Evolutionary conservation across 345 rosid species (phyloP).

Genomic region (Turnera subulata): DNA sequence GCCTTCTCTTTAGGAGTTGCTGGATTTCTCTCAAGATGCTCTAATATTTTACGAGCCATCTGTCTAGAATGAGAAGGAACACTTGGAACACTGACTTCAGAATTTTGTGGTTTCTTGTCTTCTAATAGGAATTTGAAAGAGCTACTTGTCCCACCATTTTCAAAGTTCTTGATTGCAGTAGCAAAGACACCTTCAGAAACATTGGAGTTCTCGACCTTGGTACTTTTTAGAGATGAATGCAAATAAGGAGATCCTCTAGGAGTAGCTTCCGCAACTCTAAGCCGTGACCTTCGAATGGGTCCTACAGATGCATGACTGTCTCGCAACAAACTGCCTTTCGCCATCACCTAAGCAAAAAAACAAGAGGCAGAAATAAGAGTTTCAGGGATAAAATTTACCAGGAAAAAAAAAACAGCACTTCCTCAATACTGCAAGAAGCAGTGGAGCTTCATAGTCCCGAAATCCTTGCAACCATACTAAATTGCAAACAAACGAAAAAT

Average conservation of each 20-base stretch:
- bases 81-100: conserved; percentile 41
- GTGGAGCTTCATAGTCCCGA: not conserved
- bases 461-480: too few relatives aligned
- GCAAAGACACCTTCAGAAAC: conserved; percentile 27
- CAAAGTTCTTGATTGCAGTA: conserved; percentile 35
- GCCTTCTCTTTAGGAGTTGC: conserved; percentile 63
- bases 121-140: conserved; percentile 31
- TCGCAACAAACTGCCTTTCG: conserved; percentile 38
- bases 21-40: conserved; percentile 63
- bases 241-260: conserved; percentile 37
- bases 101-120: conserved; percentile 31
- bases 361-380: not conserved
- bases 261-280: conserved; percentile 32
- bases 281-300: conserved; percentile 59
- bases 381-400: not conserved
- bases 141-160: conserved; percentile 39
- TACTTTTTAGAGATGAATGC: conserved; percentile 29
- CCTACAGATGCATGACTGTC: conserved; percentile 57
- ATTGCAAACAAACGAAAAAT: too few relatives aligned
- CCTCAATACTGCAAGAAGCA: not conserved
- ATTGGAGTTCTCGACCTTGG: conserved; percentile 34
- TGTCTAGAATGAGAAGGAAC: conserved; percentile 77
- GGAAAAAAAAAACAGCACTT: too few relatives aligned
- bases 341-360: conserved; percentile 30
- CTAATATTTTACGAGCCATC: conserved; percentile 74